Evolutionary conservation across 208 protist genomes (phyloP), one percentile per base, ranked within the genome.

Genomic region (Polymyxa betae): DNA sequence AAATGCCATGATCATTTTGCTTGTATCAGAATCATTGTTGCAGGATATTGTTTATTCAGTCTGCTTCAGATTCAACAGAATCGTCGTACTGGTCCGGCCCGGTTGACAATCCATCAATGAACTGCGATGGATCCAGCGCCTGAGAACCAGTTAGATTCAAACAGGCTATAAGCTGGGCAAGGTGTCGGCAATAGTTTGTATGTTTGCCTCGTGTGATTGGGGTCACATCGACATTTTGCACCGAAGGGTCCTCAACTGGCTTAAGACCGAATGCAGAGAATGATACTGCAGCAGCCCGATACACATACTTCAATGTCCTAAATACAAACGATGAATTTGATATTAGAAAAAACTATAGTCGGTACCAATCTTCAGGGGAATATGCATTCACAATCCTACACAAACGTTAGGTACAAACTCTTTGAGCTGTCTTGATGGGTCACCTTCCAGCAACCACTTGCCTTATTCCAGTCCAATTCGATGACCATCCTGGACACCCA

Each of bases 261-360:
- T 60, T 24, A 60, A 60, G 49, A 24, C 49, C 72, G 72, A 5
- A 82, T 38, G 40, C 72, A 35, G 72, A 82, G 5, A 82, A 5
- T 82, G 72, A 82, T 82, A n/a, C 72, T 40, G 72, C 35, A 12
- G 35, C 72, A 35, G 72, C 72, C 40, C 72, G 72, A 43, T 82
- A 82, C 16, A 82, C 72, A n/a, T 45, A 35, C 35, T 82, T 82
- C 72, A 82, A 45, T 45, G 35, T n/a, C 72, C 72, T 82, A 82
- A 35, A n/a, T 82, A 38, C 16, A 5, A 60, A 60, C n/a, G n/a
- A n/a, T n/a, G 12, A 82, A 82, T 43, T 35, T 82, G 72, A 35
- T 82, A 45, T 12, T n/a, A 43, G 5, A 40, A 12, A 35, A 5
- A 20, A 82, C 72, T 45, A 43, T 40, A 45, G 5, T n/a, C 5